Percentiles rank a stretch among this genome's conserved stretches.
These are phyloP conservation scores for Solanum hybrid DNA, from an alignment of 305 asterid genomes.

Conservation along the genomic window DNA sequence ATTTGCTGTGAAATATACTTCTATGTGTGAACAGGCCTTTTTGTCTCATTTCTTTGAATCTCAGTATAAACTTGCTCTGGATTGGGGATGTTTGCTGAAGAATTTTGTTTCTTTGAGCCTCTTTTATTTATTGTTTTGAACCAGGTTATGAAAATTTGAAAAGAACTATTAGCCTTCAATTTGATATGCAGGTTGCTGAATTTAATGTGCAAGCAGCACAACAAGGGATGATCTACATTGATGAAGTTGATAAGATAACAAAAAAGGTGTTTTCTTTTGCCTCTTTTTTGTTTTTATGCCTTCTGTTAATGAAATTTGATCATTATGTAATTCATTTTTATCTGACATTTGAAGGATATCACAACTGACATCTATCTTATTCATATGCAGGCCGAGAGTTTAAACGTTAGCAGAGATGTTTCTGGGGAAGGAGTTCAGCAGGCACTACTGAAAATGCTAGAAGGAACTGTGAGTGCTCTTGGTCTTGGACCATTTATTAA, in stretches of 20 bases:
- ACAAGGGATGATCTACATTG: slow-evolving; percentile 88
- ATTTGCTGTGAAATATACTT: neutral
- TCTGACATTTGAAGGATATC: neutral
- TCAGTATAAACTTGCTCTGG: neutral
- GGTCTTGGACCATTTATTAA: neutral
- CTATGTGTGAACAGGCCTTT: neutral
- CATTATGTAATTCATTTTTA: neutral
- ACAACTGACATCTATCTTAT: neutral
- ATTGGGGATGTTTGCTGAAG: neutral
- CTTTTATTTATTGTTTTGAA: neutral
- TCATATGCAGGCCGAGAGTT: slow-evolving; percentile 62
- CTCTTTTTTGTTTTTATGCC: neutral
- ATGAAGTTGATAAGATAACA: slow-evolving; percentile 93
- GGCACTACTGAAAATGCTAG: slow-evolving; percentile 80
- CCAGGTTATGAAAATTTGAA: neutral
- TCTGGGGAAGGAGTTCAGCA: slow-evolving; percentile 97
- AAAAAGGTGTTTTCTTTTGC: slow-evolving; percentile 53
- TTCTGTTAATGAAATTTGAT: neutral
- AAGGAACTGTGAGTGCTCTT: slow-evolving; percentile 30
- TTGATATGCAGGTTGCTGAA: slow-evolving; percentile 69
- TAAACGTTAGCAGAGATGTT: slow-evolving; percentile 86
- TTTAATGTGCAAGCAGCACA: slow-evolving; percentile 93
- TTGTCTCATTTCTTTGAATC: neutral
- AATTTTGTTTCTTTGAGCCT: neutral
- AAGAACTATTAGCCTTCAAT: slow-evolving; percentile 9